Evolutionary conservation across 169 alveolate species (phyloP), one percentile per base, ranked within the genome.

Genomic region (Plasmodium gonderi): DNA sequence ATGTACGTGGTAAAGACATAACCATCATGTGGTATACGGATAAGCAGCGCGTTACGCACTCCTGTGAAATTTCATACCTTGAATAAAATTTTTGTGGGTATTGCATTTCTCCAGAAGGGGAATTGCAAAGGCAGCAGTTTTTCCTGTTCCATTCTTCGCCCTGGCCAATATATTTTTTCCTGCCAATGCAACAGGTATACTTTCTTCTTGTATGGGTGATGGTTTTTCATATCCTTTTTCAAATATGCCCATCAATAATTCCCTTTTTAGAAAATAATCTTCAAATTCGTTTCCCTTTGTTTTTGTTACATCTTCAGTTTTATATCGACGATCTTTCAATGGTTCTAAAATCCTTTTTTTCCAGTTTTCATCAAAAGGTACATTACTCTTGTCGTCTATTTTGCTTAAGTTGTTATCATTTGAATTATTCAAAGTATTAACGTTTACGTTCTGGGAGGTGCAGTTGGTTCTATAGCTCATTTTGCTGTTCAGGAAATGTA

Each of bases 211-310:
- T 72, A 99, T 98, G 14, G 99, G 99, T 31, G 99, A 98, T 14
- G 99, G 99, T 89, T 97, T 97, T 91, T 99, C 99, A 91, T 96
- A 99, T 23, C 99, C 99, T 95, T 98, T 98, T 93, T 99, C 99
- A 91, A 97, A 98, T 26, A 99, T 98, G 6, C 99, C 99, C 99
- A 97, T 97, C 90, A 99, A 94, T 81, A 98, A 96, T 92, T 98
- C 99, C 69, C 99, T 97, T 94, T 97, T 97, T 91, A 98, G 92
- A 94, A 98, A 98, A 94, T 98, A 99, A 91, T 99, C 99, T 94
- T 99, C 99, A 96, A 98, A 99, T 82, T 98, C 99, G 65, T 98
- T 98, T 7, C 99, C 99, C 95, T 98, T 98, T 1, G 99, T 98
- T 82, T 96, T 97, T n/a, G 99, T 97, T 44, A 99, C 99, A 96